Evolutionary conservation across 1,284 basidiomycete genomes (phyloP), one percentile per base, ranked within the genome.

Genomic region (Cutaneotrichosporon spelunceum): DNA sequence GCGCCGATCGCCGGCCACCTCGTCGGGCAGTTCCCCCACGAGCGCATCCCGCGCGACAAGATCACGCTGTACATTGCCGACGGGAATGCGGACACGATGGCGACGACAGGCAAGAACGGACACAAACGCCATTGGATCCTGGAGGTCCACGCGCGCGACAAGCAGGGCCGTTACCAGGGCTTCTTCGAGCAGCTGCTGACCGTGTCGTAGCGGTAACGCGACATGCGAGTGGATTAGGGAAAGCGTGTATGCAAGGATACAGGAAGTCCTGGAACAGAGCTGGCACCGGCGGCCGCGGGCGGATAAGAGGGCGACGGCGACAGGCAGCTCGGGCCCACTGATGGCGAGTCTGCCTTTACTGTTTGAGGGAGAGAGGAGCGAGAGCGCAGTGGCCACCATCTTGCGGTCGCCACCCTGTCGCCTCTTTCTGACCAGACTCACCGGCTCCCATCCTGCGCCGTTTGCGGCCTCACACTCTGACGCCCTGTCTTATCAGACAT

Each of bases 41-140:
- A 66, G 44, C 64, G 64, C 13, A 66, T 66, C 54, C 64, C 64
- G 6, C 47, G 42, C 2, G 64, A 66, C 61, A 66, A 66, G 64
- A 44, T 66, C 33, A 50, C 56, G 2, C 61, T 66, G 19, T 66
- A 66, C 61, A 63, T 66, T 23, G 33, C 59, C 6, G 44, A 63
- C 23, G 64, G 54, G 1, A 63, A 58, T 45, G 10, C 29, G 27
- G 26, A 24, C 42, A 57, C 61, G 33, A 58, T 66, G 56, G 27
- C 26, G 9, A 23, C 59, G 2, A 11, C 29, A 21, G 61, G 59
- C 42, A 63, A 63, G 61, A 30, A 42, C 21, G 64, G 64, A 0
- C 42, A 53, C 64, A 49, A 39, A 26, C 52, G 64, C 13, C 61
- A 66, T 53, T 66, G 61, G 61, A 63, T 66, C 6, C 56, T 66